Evolutionary conservation across 1,284 basidiomycete genomes (phyloP).

Genomic region (Peniophora sp.): DNA sequence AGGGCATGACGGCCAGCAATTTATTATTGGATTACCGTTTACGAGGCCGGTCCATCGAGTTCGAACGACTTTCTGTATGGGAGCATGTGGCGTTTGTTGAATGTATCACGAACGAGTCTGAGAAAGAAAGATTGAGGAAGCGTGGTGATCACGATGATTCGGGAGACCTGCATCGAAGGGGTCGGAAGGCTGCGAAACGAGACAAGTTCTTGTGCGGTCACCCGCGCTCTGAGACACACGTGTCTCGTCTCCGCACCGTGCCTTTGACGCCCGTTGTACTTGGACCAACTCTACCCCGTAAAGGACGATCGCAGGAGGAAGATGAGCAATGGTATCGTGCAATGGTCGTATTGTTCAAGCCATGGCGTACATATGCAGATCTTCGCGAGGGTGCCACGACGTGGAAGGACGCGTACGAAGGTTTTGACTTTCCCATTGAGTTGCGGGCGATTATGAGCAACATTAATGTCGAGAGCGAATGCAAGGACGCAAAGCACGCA

Average conservation of each 20-base stretch:
- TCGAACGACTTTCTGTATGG: background rate
- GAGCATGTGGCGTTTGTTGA: background rate
- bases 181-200: background rate
- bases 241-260: background rate
- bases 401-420: background rate
- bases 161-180: background rate
- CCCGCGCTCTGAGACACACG: background rate
- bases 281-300: background rate
- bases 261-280: background rate
- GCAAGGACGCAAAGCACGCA: background rate
- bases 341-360: slow-evolving; percentile 4
- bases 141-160: background rate
- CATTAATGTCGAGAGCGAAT: background rate
- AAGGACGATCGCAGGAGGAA: background rate
- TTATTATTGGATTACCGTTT: background rate
- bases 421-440: background rate
- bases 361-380: background rate
- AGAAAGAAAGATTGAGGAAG: background rate
- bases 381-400: background rate
- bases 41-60: background rate
- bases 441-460: background rate
- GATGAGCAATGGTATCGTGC: background rate
- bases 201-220: background rate
- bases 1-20: background rate
- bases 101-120: background rate